These are phyloP conservation scores for sweet orange (Citrus sinensis) DNA, from an alignment of 345 rosid species.

Conservation along the genomic window DNA sequence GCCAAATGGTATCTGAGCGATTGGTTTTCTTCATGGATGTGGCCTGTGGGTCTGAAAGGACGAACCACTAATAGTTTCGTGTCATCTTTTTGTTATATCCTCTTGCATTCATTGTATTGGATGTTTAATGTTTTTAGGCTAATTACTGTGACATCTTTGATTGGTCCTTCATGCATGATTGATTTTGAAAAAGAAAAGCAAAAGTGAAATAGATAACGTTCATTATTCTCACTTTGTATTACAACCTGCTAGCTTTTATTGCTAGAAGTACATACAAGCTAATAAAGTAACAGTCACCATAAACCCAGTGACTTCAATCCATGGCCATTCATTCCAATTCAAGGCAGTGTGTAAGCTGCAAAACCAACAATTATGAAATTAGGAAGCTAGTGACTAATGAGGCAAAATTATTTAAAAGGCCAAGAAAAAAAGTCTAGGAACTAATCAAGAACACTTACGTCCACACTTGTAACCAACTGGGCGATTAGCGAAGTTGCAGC, in stretches of 20 bases:
- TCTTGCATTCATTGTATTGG: background rate
- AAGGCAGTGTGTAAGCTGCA: conserved; percentile 47
- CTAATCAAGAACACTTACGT: conserved; percentile 15
- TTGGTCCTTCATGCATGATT: background rate
- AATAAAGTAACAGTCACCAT: background rate
- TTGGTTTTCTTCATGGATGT: no score
- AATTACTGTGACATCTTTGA: background rate
- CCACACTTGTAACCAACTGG: conserved; percentile 51
- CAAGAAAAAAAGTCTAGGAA: background rate
- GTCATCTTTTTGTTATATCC: no score
- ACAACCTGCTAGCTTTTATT: background rate
- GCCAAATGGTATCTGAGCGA: background rate
- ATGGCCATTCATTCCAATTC: background rate
- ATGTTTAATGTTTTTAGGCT: background rate
- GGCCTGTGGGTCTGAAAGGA: no score
- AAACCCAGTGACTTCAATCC: background rate
- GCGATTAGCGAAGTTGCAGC: conserved; percentile 40
- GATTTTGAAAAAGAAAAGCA: background rate
- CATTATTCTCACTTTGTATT: background rate
- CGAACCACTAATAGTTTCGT: no score
- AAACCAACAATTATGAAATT: background rate
- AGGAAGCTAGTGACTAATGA: background rate
- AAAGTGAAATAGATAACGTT: background rate
- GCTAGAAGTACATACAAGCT: background rate
- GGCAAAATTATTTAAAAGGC: background rate